Evolutionary conservation across 768 basidiomycete genomes (phyloP), one percentile per base, ranked within the genome.

Genomic region (Tremella yokohamensis): DNA sequence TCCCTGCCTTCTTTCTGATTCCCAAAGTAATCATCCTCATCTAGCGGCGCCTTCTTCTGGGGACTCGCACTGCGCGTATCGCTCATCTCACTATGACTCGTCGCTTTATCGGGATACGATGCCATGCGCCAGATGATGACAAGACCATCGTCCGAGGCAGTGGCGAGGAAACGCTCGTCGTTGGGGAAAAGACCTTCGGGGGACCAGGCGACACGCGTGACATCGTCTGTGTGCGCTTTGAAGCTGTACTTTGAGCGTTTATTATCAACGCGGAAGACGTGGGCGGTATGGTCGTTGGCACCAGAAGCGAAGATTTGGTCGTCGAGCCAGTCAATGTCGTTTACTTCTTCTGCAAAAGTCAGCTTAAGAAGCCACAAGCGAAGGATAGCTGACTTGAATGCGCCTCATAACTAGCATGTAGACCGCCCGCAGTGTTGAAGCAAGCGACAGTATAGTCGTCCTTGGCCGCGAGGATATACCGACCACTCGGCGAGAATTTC

Each of bases 261-360:
- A 19, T 68, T 63, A 22, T 56, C 62, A 3, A 58, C 54, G 44
- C 66, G 64, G 57, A 63, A 66, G 9, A 76, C 59, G 53, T 64
- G 68, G 48, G 73, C 68, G 1, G 65, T 73, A 40, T 65, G 63
- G 55, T 76, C 75, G 51, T 72, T 72, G 2, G 70, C 73, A 20
- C 68, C 70, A 16, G 68, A 66, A 1, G 75, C 75, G 44, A 76
- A 76, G 40, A 73, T 68, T 20, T 71, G 60, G 54, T 73, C 68
- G 53, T 74, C 73, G 15, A 71, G 59, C 72, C 73, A 76, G 50
- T 76, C 73, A 18, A 74, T 68, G 52, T 73, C 72, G 56, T 71
- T 73, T n/a, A 73, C 73, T 49, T 73, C 68, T 45, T 74, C 62
- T 62, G 66, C 64, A 57, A 18, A 11, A 18, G 42, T 45, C 42